Conservation (phyloP, 495 filamentous ascomycete genomes). For the Penicillium daleae region DNA sequence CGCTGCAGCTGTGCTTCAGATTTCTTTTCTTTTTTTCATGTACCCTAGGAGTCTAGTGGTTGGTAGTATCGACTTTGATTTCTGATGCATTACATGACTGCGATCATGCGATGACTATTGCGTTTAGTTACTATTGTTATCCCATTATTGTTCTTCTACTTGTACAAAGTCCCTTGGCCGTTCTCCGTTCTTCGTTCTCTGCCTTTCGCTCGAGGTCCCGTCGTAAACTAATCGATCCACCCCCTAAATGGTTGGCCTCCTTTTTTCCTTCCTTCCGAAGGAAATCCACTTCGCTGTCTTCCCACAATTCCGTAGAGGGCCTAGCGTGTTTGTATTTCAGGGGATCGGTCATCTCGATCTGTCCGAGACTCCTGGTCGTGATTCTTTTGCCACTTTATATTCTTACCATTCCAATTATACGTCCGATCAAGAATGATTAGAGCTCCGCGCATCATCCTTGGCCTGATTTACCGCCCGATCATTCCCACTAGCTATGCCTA, state of each 20-base stretch:
- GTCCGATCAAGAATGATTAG: no score
- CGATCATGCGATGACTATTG: not conserved
- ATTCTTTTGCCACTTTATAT: not conserved
- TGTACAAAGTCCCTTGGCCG: not conserved
- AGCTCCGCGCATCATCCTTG: not conserved
- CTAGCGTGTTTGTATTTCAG: not conserved
- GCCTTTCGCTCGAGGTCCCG: not conserved
- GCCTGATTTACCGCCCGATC: not conserved
- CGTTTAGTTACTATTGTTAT: not conserved
- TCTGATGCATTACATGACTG: not conserved
- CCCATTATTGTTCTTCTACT: not conserved
- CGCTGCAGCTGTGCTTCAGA: not conserved
- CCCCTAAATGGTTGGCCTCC: conserved; percentile 2
- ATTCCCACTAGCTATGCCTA: not conserved
- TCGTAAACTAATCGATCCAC: not conserved
- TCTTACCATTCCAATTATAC: no score
- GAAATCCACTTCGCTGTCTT: not conserved
- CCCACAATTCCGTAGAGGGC: not conserved
- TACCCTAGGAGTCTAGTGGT: not conserved
- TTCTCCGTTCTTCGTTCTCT: not conserved
- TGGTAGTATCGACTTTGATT: not conserved
- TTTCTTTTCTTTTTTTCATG: conserved; percentile 1
- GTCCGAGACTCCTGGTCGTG: no score
- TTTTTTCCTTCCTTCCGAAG: conserved; percentile 4
- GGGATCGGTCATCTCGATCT: not conserved